Evolutionary conservation across 106 monocot species (phyloP).

Genomic region (Acanthochlamys bracteata): DNA sequence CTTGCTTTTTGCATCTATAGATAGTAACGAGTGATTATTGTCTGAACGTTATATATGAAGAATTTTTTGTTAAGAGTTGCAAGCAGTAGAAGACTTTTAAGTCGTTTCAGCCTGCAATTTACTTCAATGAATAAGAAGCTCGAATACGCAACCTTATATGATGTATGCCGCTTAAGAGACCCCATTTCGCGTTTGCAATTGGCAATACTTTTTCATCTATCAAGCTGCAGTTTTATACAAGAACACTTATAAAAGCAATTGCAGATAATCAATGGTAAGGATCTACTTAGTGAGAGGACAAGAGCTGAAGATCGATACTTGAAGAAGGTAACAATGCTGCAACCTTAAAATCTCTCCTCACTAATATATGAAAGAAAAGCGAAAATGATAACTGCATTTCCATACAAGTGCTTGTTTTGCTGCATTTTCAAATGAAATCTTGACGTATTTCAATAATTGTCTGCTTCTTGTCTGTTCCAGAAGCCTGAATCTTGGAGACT

Average conservation of each 20-base stretch:
- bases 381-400: not conserved
- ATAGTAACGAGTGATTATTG: no score
- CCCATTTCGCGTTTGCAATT: not conserved
- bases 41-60: no score
- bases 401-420: not conserved
- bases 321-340: conserved; percentile 46
- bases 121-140: no score
- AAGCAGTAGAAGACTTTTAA: no score
- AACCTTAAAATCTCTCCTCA: not conserved
- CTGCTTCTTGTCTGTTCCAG: conserved; percentile 18
- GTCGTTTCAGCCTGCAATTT: no score
- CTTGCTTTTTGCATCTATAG: no score
- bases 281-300: conserved; percentile 80
- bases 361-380: not conserved
- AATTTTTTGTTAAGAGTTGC: no score
- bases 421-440: not conserved
- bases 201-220: not conserved
- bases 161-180: not conserved
- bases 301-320: conserved; percentile 62
- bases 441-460: not conserved
- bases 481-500: conserved; percentile 96
- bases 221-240: not conserved
- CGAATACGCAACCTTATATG: no score
- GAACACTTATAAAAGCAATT: not conserved
- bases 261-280: conserved; percentile 81